These are phyloP conservation scores for Tricholoma sp. DNA, from an alignment of 768 basidiomycete genomes.

Conservation along the genomic window DNA sequence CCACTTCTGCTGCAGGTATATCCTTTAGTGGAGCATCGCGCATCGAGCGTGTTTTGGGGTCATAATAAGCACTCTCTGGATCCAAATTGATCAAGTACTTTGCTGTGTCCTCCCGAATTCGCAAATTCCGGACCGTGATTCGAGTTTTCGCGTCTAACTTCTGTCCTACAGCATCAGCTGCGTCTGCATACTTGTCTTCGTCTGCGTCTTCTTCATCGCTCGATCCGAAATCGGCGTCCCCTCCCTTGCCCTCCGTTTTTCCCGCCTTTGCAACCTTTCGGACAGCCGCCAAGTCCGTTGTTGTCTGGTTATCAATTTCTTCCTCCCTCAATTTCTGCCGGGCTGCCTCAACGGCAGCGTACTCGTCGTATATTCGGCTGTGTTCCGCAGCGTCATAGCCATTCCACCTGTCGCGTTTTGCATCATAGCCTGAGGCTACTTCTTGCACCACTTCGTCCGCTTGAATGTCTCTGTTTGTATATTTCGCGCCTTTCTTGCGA, in stretches of 20 bases:
- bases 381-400: constrained; percentile 92
- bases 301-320: constrained; percentile 96
- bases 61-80: constrained; percentile 94
- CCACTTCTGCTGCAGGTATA: constrained; percentile 81
- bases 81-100: constrained; percentile 98
- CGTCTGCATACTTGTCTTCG: constrained; percentile 97
- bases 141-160: constrained; percentile 98
- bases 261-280: constrained; percentile 94
- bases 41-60: constrained; percentile 99
- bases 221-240: constrained; percentile 91
- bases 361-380: constrained; percentile 86
- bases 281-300: constrained; percentile 85
- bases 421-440: constrained; percentile 73
- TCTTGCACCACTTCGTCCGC: constrained; percentile 90
- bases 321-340: constrained; percentile 90
- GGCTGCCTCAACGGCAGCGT: constrained; percentile 87
- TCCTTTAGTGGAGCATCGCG: constrained; percentile 86
- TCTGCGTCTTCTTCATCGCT: constrained; percentile 95
- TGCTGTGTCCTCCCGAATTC: constrained; percentile 98
- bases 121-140: constrained; percentile 95
- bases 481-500: constrained; percentile 93
- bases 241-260: constrained; percentile 62
- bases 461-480: constrained; percentile 82
- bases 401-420: constrained; percentile 97
- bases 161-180: constrained; percentile 96